phyloP scores from a whole-genome alignment of 2,329 filamentous ascomycete genomes.

The Atkinsonella hypoxylon region DNA sequence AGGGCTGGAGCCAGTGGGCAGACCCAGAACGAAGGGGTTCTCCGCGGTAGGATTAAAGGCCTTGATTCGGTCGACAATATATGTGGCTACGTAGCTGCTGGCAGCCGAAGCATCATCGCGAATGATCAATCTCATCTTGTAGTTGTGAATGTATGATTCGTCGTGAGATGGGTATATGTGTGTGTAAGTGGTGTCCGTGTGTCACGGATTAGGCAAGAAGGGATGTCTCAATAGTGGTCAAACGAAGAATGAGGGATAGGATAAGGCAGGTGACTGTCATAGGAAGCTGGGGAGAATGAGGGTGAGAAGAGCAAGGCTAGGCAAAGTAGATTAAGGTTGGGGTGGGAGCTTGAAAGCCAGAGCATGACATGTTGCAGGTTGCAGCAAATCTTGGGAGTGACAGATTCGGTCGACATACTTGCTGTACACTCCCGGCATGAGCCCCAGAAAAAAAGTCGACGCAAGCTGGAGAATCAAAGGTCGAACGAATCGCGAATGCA shows the following conservation, averaged over 20 bases:
- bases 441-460: background rate
- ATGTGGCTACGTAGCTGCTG: slow-evolving; percentile 67
- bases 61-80: slow-evolving; percentile 73
- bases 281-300: background rate
- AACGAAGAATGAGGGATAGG: background rate
- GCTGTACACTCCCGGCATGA: background rate
- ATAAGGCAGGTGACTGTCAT: background rate
- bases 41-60: slow-evolving; percentile 59
- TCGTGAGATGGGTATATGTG: slow-evolving; percentile 6
- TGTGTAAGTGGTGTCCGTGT: background rate
- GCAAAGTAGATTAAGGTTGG: background rate
- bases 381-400: background rate
- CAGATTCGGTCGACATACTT: no score
- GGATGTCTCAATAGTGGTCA: background rate
- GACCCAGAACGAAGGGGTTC: slow-evolving; percentile 69
- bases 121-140: slow-evolving; percentile 70
- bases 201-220: background rate
- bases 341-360: background rate
- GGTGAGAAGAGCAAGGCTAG: background rate
- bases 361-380: background rate
- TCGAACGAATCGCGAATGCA: background rate
- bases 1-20: slow-evolving; percentile 75
- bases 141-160: slow-evolving; percentile 10
- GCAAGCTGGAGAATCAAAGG: background rate
- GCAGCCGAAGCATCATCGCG: slow-evolving; percentile 57